These are phyloP conservation scores for Melanomma pulvis-pyrius DNA, from an alignment of 495 filamentous ascomycete species.

Conservation along the genomic window DNA sequence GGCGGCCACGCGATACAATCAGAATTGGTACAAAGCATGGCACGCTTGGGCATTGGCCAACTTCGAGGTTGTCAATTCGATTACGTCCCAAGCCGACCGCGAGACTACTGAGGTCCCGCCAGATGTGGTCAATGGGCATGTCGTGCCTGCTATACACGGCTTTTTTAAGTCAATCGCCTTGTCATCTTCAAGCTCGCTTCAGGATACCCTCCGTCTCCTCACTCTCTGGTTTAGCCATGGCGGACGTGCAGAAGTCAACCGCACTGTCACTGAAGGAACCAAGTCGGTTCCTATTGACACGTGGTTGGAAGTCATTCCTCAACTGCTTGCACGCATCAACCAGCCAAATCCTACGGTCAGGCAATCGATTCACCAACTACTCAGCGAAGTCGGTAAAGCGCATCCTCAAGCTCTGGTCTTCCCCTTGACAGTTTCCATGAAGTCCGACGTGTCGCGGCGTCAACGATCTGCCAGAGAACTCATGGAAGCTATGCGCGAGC, in stretches of 20 bases:
- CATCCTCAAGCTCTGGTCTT: slow-evolving; percentile 99
- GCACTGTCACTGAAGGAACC: slow-evolving; percentile 85
- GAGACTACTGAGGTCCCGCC: slow-evolving; percentile 60
- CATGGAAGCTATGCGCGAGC: slow-evolving; percentile 97
- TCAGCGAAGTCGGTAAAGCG: slow-evolving; percentile 86
- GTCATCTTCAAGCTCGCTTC: slow-evolving; percentile 86
- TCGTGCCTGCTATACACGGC: slow-evolving; percentile 89
- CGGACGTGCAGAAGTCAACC: slow-evolving; percentile 82
- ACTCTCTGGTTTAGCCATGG: slow-evolving; percentile 97
- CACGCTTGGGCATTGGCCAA: slow-evolving; percentile 99
- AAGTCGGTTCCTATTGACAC: slow-evolving; percentile 90
- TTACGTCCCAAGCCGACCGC: slow-evolving; percentile 63
- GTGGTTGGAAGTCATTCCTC: slow-evolving; percentile 97
- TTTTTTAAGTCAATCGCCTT: slow-evolving; percentile 96
- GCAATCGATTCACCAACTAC: slow-evolving; percentile 83
- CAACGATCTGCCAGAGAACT: slow-evolving; percentile 84
- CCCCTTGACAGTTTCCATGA: slow-evolving; percentile 97
- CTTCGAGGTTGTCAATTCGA: slow-evolving; percentile 91
- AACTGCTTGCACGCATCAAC: slow-evolving; percentile 95
- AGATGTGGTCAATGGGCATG: slow-evolving; percentile 75
- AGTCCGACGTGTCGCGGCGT: slow-evolving; percentile 78
- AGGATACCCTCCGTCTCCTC: slow-evolving; percentile 89
- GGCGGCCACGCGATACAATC: slow-evolving; percentile 87
- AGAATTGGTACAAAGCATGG: slow-evolving; percentile 97
- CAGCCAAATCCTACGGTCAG: slow-evolving; percentile 86